Percentiles rank a stretch among this genome's conserved stretches.
Evolutionary conservation across 2,329 filamentous ascomycete species (phyloP).

Genomic region (Paraconiothyrium sp.): DNA sequence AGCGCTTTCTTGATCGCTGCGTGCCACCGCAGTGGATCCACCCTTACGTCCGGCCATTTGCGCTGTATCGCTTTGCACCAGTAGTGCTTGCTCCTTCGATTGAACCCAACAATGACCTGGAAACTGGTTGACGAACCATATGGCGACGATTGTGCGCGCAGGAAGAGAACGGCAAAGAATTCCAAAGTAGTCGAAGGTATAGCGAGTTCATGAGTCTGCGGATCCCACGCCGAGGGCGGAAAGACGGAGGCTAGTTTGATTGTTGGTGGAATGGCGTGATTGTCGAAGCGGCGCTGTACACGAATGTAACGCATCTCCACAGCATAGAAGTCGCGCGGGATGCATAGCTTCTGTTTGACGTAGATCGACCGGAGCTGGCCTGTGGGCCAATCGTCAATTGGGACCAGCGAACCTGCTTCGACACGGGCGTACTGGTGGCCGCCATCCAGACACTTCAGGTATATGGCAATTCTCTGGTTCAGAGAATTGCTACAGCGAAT

Average conservation of each 20-base stretch:
- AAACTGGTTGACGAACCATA: constrained; percentile 31
- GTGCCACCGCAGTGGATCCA: constrained; percentile 23
- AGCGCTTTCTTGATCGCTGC: constrained; percentile 26
- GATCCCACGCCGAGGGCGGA: constrained; percentile 28
- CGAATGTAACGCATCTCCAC: constrained; percentile 32
- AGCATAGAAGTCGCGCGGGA: constrained; percentile 34
- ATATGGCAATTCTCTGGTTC: constrained; percentile 36
- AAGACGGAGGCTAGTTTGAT: constrained; percentile 30
- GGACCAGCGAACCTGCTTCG: constrained; percentile 61
- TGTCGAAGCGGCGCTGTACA: constrained; percentile 29
- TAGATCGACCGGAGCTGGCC: constrained; percentile 36
- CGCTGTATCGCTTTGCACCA: constrained; percentile 32
- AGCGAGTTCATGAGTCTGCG: constrained; percentile 24
- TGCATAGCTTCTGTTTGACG: constrained; percentile 32
- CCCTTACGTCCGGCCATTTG: constrained; percentile 20
- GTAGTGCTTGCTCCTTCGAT: constrained; percentile 33
- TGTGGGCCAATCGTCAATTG: constrained; percentile 54
- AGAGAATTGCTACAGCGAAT: constrained; percentile 33
- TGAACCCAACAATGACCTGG: constrained; percentile 32
- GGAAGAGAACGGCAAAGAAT: constrained; percentile 26
- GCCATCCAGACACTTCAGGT: constrained; percentile 33
- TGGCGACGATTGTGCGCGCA: constrained; percentile 27
- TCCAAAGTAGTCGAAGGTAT: constrained; percentile 25
- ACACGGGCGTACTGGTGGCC: constrained; percentile 47
- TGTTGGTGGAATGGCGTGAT: constrained; percentile 25